Percentiles rank a stretch among this genome's conserved stretches.
These are phyloP conservation scores for Cryphonectria carpinicola DNA, from an alignment of 2,329 filamentous ascomycete species.

Conservation along the genomic window DNA sequence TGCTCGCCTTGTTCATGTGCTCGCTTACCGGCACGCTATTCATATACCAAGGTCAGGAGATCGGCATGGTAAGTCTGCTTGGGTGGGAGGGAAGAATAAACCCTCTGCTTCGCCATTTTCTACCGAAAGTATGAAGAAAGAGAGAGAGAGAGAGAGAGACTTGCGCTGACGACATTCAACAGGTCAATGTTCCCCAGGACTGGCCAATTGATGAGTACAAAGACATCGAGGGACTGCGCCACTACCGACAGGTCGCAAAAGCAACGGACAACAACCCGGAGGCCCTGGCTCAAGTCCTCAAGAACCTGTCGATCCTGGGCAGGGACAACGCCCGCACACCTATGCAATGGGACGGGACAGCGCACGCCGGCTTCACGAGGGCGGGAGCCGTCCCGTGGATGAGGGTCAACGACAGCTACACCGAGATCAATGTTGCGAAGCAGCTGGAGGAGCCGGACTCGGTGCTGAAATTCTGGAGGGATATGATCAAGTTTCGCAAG, in stretches of 20 bases:
- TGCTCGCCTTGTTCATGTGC: conserved; percentile 55
- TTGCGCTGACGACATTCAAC: conserved; percentile 16
- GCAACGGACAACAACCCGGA: conserved; percentile 38
- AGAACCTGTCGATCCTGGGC: conserved; percentile 61
- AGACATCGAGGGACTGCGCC: conserved; percentile 54
- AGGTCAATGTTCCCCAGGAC: conserved; percentile 49
- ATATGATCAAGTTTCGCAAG: conserved; percentile 57
- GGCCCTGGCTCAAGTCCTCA: conserved; percentile 50
- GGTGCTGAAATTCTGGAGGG: conserved; percentile 65
- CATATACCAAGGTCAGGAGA: conserved; percentile 65
- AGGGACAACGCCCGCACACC: conserved; percentile 70
- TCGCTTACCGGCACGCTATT: conserved; percentile 58
- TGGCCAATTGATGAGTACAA: conserved; percentile 55
- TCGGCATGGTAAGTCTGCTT: conserved; percentile 50
- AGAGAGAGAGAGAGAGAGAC: too few species aligned
- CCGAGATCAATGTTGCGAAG: conserved; percentile 57
- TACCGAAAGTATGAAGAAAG: neutral
- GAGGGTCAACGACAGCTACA: conserved; percentile 62
- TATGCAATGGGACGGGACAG: conserved; percentile 64
- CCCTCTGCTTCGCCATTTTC: neutral
- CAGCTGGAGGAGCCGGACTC: conserved; percentile 49
- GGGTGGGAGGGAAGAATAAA: neutral
- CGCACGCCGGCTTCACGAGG: conserved; percentile 65
- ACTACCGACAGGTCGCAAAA: conserved; percentile 42
- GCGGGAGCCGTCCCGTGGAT: conserved; percentile 58